Evolutionary conservation across 345 rosid species (phyloP), one percentile per base, ranked within the genome.

Genomic region (Heritiera littoralis): DNA sequence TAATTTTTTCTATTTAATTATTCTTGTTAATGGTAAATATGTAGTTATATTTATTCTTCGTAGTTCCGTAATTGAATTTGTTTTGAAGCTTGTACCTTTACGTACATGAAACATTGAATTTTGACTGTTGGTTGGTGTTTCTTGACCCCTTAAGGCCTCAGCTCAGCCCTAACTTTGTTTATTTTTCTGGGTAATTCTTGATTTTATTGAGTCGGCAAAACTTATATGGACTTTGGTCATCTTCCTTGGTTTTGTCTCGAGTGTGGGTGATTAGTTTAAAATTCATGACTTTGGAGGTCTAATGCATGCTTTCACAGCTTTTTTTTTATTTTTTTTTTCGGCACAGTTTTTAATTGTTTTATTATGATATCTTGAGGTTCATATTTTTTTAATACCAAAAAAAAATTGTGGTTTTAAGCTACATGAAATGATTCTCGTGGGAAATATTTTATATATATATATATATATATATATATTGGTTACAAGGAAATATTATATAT

Each of bases 81-180:
- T n/a, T 75, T 75, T 45, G 43, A 60, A 75, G 11, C 32, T 63
- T 15, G 77, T 13, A 58, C 66, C 35, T 58, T 41, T 58, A 58
- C 77, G 66, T 74, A 41, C 66, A 43, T 28, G 28, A 61, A 59
- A 6, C 15, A 1, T 23, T 14, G 15, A 32, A 72, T 12, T 13
- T 75, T 75, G 78, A 58, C 78, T 17, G 43, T 60, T 75, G 40
- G 54, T 75, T 75, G 48, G 32, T 52, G 56, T 17, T 15, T 59
- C 9, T 61, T 63, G 68, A 64, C 78, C 38, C 8, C 2, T 23
- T 20, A 1, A 20, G 64, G 35, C 64, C 63, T 58, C 63, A 58
- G 30, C 35, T 59, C 64, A 59, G 45, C 75, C 59, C 61, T 17
- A 72, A 51, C 14, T 52, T 71, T 7, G 9, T 40, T 55, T 75